Evolutionary conservation across 768 basidiomycete genomes (phyloP), one percentile per base, ranked within the genome.

Genomic region (Sporobolomyces phaffii): DNA sequence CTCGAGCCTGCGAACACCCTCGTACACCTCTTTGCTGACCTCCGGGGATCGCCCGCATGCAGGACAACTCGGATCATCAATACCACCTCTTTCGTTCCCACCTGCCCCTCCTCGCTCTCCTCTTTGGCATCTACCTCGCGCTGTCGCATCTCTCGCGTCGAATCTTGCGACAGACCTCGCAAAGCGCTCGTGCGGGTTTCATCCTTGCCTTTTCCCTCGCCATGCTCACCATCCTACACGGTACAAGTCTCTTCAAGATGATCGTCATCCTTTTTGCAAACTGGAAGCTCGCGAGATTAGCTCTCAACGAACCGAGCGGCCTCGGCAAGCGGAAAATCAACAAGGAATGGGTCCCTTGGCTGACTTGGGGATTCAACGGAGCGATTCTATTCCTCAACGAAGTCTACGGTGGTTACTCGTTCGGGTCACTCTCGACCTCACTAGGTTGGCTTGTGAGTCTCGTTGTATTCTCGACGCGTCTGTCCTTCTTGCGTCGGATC

Each of bases 61-160:
- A 97, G 94, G 96, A 99, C 77, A 89, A 87, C 75, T 91, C 89
- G 69, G 96, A 98, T 74, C 80, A 82, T 0, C 96, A 98, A 80
- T 97, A 92, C 76, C 87, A 87, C 29, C 83, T 85, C 5, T 96
- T 99, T 78, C 84, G 96, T 43, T 81, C 83, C 72, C 90, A 91
- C 75, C 75, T 97, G 50, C 84, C 86, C 8, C 77, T 85, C 8
- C 82, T 98, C 6, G 73, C 81, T 41, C 45, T 76, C 45, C 80
- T 89, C 33, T 78, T 80, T 20, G 64, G 78, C 31, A 73, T 81
- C n/a, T 88, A 87, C 75, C 78, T 91, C 24, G 68, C 77, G 28
- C 69, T 84, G 56, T 87, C 87, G 73, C 79, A 77, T 29, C 33
- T 84, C n/a, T 84, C 84, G 69, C 79, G 77, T 64, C 79, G 76